A percentile compares a stretch with the other conserved stretches of the same genome.
These are phyloP conservation scores for Leucogyrophana mollusca DNA, from an alignment of 768 basidiomycete species.

Conservation along the genomic window DNA sequence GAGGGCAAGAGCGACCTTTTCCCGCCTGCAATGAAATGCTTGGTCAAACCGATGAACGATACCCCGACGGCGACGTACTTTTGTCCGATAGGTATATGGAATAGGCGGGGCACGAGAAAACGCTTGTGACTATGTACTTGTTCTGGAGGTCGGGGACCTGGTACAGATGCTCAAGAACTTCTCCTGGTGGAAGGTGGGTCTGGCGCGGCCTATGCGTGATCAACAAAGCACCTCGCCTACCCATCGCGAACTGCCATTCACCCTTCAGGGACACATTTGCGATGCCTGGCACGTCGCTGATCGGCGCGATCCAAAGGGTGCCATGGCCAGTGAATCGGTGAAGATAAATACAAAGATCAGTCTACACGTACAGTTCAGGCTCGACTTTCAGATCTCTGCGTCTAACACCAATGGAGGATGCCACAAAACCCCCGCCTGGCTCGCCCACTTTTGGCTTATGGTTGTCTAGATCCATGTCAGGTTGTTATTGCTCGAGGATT, in stretches of 20 bases:
- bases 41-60: no score
- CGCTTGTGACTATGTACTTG: slow-evolving; percentile 33
- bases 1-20: slow-evolving; percentile 24
- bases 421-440: slow-evolving; percentile 20
- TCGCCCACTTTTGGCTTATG: slow-evolving; percentile 11
- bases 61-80: slow-evolving; percentile 5
- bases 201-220: slow-evolving; percentile 30
- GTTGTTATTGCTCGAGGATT: slow-evolving; percentile 8
- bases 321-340: not conserved
- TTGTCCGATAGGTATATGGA: slow-evolving; percentile 33
- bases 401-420: slow-evolving; percentile 23
- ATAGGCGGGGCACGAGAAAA: slow-evolving; percentile 30
- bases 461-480: slow-evolving; percentile 7
- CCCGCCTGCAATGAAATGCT: slow-evolving; percentile 21
- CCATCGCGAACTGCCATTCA: slow-evolving; percentile 32
- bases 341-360: no score
- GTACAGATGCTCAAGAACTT: slow-evolving; percentile 24
- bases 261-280: slow-evolving; percentile 31
- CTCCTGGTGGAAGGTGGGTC: slow-evolving; percentile 15
- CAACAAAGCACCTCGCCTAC: slow-evolving; percentile 31
- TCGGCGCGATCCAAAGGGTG: no score
- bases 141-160: slow-evolving; percentile 19
- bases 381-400: slow-evolving; percentile 7
- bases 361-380: slow-evolving; percentile 19
- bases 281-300: slow-evolving; percentile 18